Percentiles rank a stretch among this genome's conserved stretches.
phyloP scores from a whole-genome alignment of 768 basidiomycete species.

The Boletus pseudopeckii region DNA sequence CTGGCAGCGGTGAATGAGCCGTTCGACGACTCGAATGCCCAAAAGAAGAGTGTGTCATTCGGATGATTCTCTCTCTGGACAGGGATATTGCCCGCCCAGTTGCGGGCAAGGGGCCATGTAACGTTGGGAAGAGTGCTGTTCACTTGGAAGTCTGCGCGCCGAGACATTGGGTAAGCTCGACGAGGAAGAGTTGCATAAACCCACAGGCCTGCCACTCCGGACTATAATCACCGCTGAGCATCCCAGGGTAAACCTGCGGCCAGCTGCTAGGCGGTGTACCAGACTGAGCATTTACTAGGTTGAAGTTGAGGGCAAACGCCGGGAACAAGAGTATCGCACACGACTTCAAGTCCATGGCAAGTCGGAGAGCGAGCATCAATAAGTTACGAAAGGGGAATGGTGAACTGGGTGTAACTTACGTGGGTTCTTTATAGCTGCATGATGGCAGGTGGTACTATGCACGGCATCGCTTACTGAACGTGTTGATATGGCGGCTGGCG shows the following conservation, averaged over 20 bases:
- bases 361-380: neutral
- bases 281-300: conserved; percentile 22
- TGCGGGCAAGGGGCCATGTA: conserved; percentile 50
- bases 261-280: conserved; percentile 30
- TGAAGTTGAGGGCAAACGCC: neutral
- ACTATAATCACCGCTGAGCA: conserved; percentile 45
- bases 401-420: neutral
- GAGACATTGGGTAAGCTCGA: neutral
- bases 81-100: conserved; percentile 62
- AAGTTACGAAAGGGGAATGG: conserved; percentile 3
- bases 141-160: conserved; percentile 53
- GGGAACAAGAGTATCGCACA: conserved; percentile 5
- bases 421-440: conserved; percentile 8
- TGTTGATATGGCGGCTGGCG: no score
- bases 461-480: neutral
- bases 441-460: neutral
- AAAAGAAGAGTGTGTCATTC: conserved; percentile 65
- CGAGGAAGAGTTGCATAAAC: conserved; percentile 14
- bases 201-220: conserved; percentile 62
- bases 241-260: conserved; percentile 43
- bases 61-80: conserved; percentile 58
- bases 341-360: conserved; percentile 21
- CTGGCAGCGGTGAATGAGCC: conserved; percentile 51
- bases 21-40: conserved; percentile 53
- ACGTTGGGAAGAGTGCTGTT: conserved; percentile 55